phyloP scores from a whole-genome alignment of 306 rosid genomes.

The Prunus kanzakura region DNA sequence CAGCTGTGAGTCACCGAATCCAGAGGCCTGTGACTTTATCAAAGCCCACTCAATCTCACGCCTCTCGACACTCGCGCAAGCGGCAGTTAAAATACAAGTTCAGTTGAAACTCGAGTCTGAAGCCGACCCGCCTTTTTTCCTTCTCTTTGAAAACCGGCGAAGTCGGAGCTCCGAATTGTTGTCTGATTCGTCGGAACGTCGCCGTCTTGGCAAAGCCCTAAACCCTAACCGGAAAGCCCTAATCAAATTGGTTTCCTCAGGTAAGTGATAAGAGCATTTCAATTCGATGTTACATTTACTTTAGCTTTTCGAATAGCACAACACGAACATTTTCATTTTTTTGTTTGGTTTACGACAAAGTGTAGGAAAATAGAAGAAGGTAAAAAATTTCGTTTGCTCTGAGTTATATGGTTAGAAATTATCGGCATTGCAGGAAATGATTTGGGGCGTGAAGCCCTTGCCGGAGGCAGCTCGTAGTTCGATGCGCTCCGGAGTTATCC shows the following conservation, averaged over 20 bases:
- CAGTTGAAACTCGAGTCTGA: neutral
- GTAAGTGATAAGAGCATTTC: neutral
- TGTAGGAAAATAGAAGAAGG: neutral
- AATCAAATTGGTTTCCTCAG: neutral
- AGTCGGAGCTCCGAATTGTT: neutral
- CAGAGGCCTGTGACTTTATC: neutral
- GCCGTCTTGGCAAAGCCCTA: neutral
- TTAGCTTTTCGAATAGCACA: neutral
- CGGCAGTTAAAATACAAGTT: neutral
- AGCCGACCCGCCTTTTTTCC: conserved; percentile 11
- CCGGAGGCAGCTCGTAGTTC: conserved; percentile 56
- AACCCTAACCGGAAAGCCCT: neutral
- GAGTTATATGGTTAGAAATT: neutral
- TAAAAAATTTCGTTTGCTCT: neutral
- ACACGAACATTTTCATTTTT: neutral
- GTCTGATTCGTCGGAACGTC: neutral
- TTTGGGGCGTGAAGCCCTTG: conserved; percentile 59
- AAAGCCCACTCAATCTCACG: neutral
- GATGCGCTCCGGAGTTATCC: conserved; percentile 61
- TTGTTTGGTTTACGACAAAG: neutral
- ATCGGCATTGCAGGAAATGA: conserved; percentile 8
- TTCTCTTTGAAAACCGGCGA: neutral
- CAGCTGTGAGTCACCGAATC: neutral
- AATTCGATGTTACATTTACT: neutral
- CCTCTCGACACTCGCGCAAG: neutral